Base-by-base conservation (phyloP, 257 asterid species). In the Capsicum pubescens region DNA sequence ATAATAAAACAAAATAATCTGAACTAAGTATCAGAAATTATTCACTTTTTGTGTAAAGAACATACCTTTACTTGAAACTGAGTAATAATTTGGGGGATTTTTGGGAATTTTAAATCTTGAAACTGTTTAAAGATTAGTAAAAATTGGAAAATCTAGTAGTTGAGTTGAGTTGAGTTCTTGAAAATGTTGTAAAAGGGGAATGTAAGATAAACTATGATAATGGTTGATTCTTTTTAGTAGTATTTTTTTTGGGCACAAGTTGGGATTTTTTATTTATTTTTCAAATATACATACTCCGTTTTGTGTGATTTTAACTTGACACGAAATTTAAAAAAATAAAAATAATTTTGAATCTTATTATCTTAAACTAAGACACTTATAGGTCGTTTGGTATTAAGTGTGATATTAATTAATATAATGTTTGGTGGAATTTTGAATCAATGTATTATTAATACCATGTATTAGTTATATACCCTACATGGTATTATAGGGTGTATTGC, bases 1-100 rank as follows among this genome's bases (percentile, higher is more conserved):
- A 48, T 48, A 72, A 13, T 26, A 21, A 64, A 26, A 1, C 44
- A 35, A 64, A 71, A 17, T 19, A 46, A n/a, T 46, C 19, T 74
- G 19, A 50, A 50, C 61, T 12, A 74, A 52, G 7, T 50, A 64
- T 21, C 46, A 76, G 1, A 76, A 7, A 74, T 50, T 52, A 15
- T 13, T 9, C 48, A 76, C 52, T 76, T 39, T 6, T 52, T 76
- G 48, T 74, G 60, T n/a, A 26, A 8, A 74, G 13, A 50, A 74
- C 80, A 50, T 74, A 76, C 81, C 81, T 76, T 52, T 76, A 3
- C 32, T 26, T 26, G 32, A 26, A 26, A 26, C 32, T 26, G 81
- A 76, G 48, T 52, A 21, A 21, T 7, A 52, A 52, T 14, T 74
- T 76, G 61, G 81, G 81, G 81, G 61, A 76, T 52, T 76, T 76